Percentiles rank a stretch among this genome's conserved stretches.
These are phyloP conservation scores for Parastagonospora nodorum DNA, from an alignment of 2,329 filamentous ascomycete species.

Conservation along the genomic window DNA sequence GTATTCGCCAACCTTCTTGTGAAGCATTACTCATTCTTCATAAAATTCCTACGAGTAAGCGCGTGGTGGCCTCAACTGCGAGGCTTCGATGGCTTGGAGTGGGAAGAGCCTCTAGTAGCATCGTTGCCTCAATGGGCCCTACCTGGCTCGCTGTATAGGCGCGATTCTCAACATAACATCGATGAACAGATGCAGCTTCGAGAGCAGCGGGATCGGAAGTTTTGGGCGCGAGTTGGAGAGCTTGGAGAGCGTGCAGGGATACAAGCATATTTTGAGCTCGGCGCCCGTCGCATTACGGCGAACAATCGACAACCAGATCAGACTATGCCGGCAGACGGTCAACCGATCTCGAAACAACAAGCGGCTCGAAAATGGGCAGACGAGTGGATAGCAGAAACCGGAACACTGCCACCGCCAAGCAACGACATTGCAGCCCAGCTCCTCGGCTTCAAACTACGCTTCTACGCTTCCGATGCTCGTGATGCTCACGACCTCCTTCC, in stretches of 20 bases:
- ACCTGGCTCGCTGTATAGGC: slow-evolving; percentile 69
- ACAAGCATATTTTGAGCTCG: slow-evolving; percentile 87
- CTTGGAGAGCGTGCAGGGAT: slow-evolving; percentile 63
- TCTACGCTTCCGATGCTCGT: slow-evolving; percentile 83
- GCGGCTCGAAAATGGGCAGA: slow-evolving; percentile 39
- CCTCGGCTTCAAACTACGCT: slow-evolving; percentile 94
- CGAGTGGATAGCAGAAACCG: slow-evolving; percentile 80
- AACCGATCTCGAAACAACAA: slow-evolving; percentile 50
- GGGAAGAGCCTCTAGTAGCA: slow-evolving; percentile 57
- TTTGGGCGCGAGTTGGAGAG: slow-evolving; percentile 81
- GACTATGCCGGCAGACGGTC: slow-evolving; percentile 22
- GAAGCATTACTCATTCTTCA: slow-evolving; percentile 91
- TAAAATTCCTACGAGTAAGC: slow-evolving; percentile 87
- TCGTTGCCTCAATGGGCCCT: slow-evolving; percentile 86
- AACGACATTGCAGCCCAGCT: slow-evolving; percentile 93
- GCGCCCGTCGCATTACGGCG: slow-evolving; percentile 67
- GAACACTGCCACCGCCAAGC: slow-evolving; percentile 79
- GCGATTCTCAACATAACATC: slow-evolving; percentile 71
- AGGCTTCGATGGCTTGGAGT: slow-evolving; percentile 56
- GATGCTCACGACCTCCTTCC: slow-evolving; percentile 78
- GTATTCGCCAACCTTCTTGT: slow-evolving; percentile 93
- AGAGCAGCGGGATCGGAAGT: slow-evolving; percentile 70
- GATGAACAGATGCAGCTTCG: slow-evolving; percentile 61
- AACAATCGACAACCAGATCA: slow-evolving; percentile 40
- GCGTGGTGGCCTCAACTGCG: slow-evolving; percentile 91